Evolutionary conservation across 306 rosid species (phyloP), one percentile per base, ranked within the genome.

Genomic region (Trichosanthes cucumerina): DNA sequence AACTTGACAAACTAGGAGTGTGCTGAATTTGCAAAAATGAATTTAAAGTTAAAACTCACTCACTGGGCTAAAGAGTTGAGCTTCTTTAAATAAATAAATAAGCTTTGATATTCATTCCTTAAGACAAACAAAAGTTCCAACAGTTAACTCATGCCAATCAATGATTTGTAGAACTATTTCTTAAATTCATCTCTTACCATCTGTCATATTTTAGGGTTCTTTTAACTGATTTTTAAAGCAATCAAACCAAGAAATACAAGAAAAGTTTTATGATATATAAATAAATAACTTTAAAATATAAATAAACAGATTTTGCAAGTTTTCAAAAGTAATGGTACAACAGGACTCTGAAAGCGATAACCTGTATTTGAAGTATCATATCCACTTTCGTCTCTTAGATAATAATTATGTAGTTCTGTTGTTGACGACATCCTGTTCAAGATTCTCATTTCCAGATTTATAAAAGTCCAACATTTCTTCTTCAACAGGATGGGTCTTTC

Each of bases 401-500:
- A 58, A 58, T 36, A 41, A 39, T 39, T 43, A 69, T 2, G 56
- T 44, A 43, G 76, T 44, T 69, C 19, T 39, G 76, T 70, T n/a
- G 4, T 70, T n/a, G 4, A 41, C 36, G n/a, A 43, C 50, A 39
- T 19, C 15, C 54, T 72, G 58, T 46, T 72, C 39, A 16, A 72
- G 77, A 26, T 47, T 72, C 79, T 15, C 86, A 39, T 31, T 81
- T 80, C 77, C 80, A 74, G 79, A 69, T 82, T 86, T 80, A 87
- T 87, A 92, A 70, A 92, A 92, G 46, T 92, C 88, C 43, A 95
- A 83, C 97, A 92, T 91, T 80, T 95, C 98, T 69, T 92, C 95
- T 86, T 95, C 96, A 81, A 94, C 78, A 0, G 98, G 98, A 86
- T 94, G 96, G 78, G 93, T 89, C 58, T 94, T 81, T 83, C 98